phyloP scores from a whole-genome alignment of 202 grass and related monocot genomes.

The Digitaria exilis region DNA sequence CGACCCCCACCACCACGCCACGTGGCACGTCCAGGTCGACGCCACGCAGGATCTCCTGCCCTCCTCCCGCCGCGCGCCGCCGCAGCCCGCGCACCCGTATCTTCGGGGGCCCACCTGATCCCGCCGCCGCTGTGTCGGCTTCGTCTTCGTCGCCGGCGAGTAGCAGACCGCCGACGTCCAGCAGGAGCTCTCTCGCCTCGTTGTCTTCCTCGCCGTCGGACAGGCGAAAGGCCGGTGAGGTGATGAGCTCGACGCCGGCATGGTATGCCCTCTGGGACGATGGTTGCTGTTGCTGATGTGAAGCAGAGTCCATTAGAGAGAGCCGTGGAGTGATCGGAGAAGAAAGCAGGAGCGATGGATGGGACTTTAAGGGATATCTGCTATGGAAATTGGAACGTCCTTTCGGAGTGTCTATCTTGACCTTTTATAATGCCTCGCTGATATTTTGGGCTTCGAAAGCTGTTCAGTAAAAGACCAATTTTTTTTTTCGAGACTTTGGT shows the following conservation, averaged over 20 bases:
- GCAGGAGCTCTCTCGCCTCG: not conserved
- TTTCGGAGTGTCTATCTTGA: not conserved
- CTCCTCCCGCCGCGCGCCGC: constrained; percentile 49
- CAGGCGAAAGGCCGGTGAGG: not conserved
- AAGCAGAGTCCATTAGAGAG: not conserved
- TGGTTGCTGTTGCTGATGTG: not conserved
- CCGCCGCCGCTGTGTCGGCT: not conserved
- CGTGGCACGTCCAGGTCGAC: constrained; percentile 71
- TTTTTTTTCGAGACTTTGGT: not conserved
- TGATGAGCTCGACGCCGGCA: not conserved
- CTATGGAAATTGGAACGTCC: not conserved
- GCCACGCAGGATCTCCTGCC: constrained; percentile 67
- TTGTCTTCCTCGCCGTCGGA: not conserved
- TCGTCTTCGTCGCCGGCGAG: not conserved
- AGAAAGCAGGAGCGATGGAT: not conserved
- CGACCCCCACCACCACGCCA: constrained; percentile 72
- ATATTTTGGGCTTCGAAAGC: not conserved
- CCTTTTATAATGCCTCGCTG: not conserved
- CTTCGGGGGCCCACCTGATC: constrained; percentile 32
- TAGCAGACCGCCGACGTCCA: not conserved
- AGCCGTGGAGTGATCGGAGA: not conserved
- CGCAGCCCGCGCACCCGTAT: constrained; percentile 61
- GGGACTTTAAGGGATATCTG: not conserved
- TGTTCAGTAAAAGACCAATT: not conserved
- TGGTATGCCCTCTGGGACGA: not conserved